phyloP scores from a whole-genome alignment of 371 early-diverging fungal genomes.

The Dinochytrium kinnereticum region DNA sequence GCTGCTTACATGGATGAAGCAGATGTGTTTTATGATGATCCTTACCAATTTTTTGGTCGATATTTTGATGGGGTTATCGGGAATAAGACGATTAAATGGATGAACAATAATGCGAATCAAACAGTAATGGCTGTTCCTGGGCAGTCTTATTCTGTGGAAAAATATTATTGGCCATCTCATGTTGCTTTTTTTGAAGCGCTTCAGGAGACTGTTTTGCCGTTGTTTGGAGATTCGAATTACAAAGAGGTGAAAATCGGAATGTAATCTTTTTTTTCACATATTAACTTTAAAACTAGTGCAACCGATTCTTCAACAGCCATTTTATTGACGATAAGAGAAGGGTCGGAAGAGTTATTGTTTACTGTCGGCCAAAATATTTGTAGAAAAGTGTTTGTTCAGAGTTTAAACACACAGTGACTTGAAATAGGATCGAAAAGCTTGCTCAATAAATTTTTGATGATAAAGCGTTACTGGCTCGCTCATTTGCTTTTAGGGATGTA shows the following conservation, averaged over 20 bases:
- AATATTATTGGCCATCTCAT: slow-evolving; percentile 50
- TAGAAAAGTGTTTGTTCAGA: background rate
- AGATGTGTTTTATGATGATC: slow-evolving; percentile 79
- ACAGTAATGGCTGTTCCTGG: slow-evolving; percentile 23
- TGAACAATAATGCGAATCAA: background rate
- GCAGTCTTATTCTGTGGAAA: slow-evolving; percentile 31
- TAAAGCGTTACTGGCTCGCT: too few relatives aligned
- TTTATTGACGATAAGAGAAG: slow-evolving; percentile 82
- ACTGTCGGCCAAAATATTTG: slow-evolving; percentile 15
- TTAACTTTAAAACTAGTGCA: slow-evolving; percentile 55
- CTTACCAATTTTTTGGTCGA: slow-evolving; percentile 59
- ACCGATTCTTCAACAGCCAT: slow-evolving; percentile 88
- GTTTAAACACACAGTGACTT: too few relatives aligned
- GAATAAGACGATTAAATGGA: background rate
- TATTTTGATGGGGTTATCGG: slow-evolving; percentile 41
- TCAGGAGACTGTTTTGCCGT: slow-evolving; percentile 11
- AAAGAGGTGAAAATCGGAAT: slow-evolving; percentile 49
- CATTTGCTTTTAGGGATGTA: too few relatives aligned
- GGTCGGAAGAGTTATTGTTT: slow-evolving; percentile 81
- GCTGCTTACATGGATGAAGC: slow-evolving; percentile 78
- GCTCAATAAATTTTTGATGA: too few relatives aligned
- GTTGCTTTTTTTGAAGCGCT: slow-evolving; percentile 32
- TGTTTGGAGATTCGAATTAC: slow-evolving; percentile 54
- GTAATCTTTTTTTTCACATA: background rate
- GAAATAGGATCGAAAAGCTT: too few relatives aligned